Conservation (phyloP, 2,329 filamentous ascomycete species). For the Shiraia sp. region DNA sequence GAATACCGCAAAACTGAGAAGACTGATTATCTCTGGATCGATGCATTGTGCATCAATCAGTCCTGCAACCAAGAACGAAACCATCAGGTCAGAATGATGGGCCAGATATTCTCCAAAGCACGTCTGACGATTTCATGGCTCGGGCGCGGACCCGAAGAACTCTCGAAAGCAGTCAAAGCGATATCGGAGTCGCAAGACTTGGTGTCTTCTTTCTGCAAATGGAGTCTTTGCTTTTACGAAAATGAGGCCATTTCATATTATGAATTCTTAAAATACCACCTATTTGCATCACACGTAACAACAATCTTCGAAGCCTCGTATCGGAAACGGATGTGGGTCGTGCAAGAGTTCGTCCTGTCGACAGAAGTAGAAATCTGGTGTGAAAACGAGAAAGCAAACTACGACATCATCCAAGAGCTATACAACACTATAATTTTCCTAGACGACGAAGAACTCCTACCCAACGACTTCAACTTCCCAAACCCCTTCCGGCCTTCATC, state of each 20-base stretch:
- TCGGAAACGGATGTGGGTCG: background rate
- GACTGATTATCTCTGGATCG: conserved; percentile 10
- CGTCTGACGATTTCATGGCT: background rate
- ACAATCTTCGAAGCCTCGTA: no score
- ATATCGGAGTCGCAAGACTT: no score
- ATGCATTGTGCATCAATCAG: conserved; percentile 18
- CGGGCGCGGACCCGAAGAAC: no score
- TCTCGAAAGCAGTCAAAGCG: no score
- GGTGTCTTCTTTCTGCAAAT: no score
- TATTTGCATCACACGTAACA: no score
- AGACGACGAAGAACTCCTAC: no score
- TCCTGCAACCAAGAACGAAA: conserved; percentile 2
- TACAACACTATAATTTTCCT: background rate
- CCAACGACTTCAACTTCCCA: background rate
- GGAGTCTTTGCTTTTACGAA: no score
- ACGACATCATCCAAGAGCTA: background rate
- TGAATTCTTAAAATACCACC: no score
- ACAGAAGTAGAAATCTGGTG: background rate
- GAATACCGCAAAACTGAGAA: background rate
- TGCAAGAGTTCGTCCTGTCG: background rate
- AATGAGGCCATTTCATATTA: no score
- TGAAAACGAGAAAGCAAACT: background rate
- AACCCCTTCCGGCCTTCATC: no score
- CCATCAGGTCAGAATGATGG: background rate
- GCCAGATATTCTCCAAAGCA: background rate